These are phyloP conservation scores for Beauveria sp. DNA, from an alignment of 2,329 filamentous ascomycete genomes.

Conservation along the genomic window DNA sequence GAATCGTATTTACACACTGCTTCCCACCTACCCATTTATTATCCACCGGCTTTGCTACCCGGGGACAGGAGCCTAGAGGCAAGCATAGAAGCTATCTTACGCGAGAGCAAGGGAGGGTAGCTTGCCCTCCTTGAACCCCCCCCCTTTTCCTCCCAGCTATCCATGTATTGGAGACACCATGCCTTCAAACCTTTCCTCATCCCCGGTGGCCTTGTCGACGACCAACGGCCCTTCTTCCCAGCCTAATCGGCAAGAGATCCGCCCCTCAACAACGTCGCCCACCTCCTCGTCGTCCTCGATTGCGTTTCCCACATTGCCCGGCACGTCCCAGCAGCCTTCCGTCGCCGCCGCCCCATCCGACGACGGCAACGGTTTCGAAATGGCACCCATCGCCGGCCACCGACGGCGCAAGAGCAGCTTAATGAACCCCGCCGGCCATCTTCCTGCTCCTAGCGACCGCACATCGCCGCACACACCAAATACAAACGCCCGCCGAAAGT, in stretches of 20 bases:
- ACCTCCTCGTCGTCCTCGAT: conserved; percentile 1
- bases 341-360: not conserved
- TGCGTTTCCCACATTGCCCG: conserved; percentile 2
- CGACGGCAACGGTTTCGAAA: conserved; percentile 38
- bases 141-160: not conserved
- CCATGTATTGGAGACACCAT: not conserved
- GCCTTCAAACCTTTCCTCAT: not conserved
- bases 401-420: conserved; percentile 49
- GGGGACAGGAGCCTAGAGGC: not conserved
- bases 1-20: not conserved
- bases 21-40: not conserved
- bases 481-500: conserved; percentile 11
- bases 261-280: not conserved
- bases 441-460: conserved; percentile 20
- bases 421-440: conserved; percentile 30
- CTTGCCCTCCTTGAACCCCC: not conserved
- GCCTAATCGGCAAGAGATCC: not conserved
- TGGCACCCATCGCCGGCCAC: conserved; percentile 47
- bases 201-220: not conserved
- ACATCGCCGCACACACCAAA: conserved; percentile 17
- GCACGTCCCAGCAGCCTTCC: not conserved
- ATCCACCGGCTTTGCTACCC: not conserved
- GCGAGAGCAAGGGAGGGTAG: not conserved
- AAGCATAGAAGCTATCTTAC: not conserved
- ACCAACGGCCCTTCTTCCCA: not conserved